These are phyloP conservation scores for Saccharum spontaneum DNA, from an alignment of 176 grass and related monocot species.

Conservation along the genomic window DNA sequence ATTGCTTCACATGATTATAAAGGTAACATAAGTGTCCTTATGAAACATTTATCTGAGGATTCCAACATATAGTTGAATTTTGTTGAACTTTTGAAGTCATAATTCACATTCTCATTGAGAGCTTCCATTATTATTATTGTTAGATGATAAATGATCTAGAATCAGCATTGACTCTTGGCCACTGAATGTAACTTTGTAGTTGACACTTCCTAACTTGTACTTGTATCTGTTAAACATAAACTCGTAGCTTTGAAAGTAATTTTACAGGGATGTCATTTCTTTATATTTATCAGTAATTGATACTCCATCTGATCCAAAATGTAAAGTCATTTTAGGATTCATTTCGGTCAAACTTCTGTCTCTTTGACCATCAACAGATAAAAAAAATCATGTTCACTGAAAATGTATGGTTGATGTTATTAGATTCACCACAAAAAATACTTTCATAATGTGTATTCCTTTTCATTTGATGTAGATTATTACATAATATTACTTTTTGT, in stretches of 20 bases:
- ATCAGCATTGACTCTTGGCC: neutral
- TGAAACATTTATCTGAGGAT: slow-evolving; percentile 16
- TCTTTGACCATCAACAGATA: neutral
- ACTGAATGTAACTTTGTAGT: neutral
- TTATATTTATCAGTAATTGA: neutral
- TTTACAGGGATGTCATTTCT: neutral
- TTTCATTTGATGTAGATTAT: neutral
- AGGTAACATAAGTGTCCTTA: slow-evolving; percentile 48
- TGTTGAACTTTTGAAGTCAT: slow-evolving; percentile 5
- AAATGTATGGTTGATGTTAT: neutral
- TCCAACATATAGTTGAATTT: slow-evolving; percentile 18
- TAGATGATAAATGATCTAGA: slow-evolving; percentile 8
- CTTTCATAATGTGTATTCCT: neutral
- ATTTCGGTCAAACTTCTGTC: neutral
- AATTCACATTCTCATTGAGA: neutral
- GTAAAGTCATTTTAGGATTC: neutral
- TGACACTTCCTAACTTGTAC: neutral
- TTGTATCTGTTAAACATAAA: slow-evolving; percentile 13
- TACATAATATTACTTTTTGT: neutral
- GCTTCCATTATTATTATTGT: neutral
- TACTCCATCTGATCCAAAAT: neutral
- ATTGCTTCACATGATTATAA: slow-evolving; percentile 97
- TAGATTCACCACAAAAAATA: neutral
- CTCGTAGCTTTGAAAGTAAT: neutral
- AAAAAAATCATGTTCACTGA: neutral